A percentile compares a stretch with the other conserved stretches of the same genome.
Conservation (phyloP, 129 eudicot species). For the Calendula officinalis region DNA sequence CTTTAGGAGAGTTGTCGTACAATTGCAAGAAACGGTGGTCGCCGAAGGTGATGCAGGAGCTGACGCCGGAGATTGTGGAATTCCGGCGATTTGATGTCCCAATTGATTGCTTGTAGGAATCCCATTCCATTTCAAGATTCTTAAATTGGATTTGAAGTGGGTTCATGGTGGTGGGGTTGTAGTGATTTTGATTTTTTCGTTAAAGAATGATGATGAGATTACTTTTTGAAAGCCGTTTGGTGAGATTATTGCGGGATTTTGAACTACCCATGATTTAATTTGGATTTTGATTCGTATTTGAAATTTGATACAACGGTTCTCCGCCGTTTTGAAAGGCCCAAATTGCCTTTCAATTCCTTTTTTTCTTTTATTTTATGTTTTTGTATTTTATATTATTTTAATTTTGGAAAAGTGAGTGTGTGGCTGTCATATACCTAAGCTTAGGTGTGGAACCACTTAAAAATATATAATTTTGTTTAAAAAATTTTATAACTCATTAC, state of each 20-base stretch:
- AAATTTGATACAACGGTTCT: constrained; percentile 27
- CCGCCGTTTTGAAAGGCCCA: constrained; percentile 11
- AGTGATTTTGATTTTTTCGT: constrained; percentile 12
- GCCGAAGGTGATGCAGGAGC: not conserved
- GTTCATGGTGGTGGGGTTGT: constrained; percentile 22
- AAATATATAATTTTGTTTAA: no score
- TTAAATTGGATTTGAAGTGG: constrained; percentile 27
- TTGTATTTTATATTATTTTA: not conserved
- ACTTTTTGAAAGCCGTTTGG: constrained; percentile 22
- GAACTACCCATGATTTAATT: not conserved
- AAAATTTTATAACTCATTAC: no score
- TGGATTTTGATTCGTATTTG: constrained; percentile 7
- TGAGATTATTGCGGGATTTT: constrained; percentile 23
- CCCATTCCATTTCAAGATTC: constrained; percentile 34
- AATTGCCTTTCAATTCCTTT: not conserved
- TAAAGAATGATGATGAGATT: not conserved
- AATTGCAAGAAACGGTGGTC: not conserved
- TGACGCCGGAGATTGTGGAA: not conserved
- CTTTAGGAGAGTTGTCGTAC: constrained; percentile 37
- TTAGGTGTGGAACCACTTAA: no score
- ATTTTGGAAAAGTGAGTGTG: no score
- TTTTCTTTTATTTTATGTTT: not conserved
- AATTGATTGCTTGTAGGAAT: constrained; percentile 28
- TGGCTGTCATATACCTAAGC: no score
- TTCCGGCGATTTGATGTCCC: constrained; percentile 23